Evolutionary conservation across 768 basidiomycete species (phyloP).

Genomic region (Austroboletus eburneus): DNA sequence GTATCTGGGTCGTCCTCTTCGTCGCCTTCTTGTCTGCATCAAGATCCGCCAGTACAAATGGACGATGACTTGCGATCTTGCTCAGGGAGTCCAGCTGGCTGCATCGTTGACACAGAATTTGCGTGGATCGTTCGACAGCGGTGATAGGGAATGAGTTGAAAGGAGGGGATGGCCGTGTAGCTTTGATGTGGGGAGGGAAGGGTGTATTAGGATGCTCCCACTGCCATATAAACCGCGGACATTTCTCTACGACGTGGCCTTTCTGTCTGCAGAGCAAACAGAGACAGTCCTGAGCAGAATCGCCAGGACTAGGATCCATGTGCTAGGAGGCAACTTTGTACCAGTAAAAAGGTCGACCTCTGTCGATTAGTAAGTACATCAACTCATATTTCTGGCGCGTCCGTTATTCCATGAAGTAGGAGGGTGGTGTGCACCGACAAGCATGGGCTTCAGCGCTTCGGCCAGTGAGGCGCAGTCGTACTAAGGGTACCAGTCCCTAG

Average conservation of each 20-base stretch:
- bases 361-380: no score
- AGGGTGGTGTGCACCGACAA: background rate
- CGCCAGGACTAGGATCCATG: background rate
- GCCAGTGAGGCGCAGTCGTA: no score
- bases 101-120: slow-evolving; percentile 4
- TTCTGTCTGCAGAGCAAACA: slow-evolving; percentile 8
- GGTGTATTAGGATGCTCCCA: background rate
- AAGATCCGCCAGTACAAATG: slow-evolving; percentile 1
- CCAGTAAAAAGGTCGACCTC: no score
- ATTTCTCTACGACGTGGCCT: slow-evolving; percentile 7
- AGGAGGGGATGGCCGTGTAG: background rate
- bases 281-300: slow-evolving; percentile 2
- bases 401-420: no score
- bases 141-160: background rate
- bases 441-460: no score
- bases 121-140: background rate
- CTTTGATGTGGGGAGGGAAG: background rate
- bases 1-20: slow-evolving; percentile 3
- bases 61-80: background rate
- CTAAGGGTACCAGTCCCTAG: slow-evolving; percentile 25
- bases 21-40: background rate
- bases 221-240: background rate
- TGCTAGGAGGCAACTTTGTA: background rate
- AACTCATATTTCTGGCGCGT: no score
- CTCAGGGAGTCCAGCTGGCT: background rate